These are phyloP conservation scores for Mucor sp. DNA, from an alignment of 371 early-diverging fungal genomes.

Conservation along the genomic window DNA sequence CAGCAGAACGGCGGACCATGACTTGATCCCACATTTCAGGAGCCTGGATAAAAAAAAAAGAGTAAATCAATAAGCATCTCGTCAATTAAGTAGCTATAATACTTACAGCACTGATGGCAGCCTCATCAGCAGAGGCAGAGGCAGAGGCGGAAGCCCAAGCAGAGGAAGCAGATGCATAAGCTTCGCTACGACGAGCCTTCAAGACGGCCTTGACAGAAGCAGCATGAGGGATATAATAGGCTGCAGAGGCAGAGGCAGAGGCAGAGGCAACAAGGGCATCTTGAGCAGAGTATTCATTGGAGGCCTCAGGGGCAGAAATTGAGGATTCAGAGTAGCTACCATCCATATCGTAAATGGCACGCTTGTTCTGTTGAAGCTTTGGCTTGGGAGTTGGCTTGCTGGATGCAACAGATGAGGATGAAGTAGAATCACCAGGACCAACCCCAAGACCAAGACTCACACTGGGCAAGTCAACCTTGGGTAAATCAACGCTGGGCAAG, in stretches of 20 bases:
- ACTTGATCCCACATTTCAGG: neutral
- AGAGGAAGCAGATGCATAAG: neutral
- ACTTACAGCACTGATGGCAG: neutral
- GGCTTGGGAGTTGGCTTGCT: neutral
- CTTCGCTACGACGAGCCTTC: neutral
- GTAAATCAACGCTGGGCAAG: neutral
- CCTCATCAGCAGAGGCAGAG: slow-evolving; percentile 1
- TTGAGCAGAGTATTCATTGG: slow-evolving; percentile 11
- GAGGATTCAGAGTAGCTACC: slow-evolving; percentile 9
- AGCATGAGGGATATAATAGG: neutral
- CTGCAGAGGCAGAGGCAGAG: neutral
- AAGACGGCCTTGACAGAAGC: neutral
- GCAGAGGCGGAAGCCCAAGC: neutral
- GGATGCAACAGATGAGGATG: neutral
- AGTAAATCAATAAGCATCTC: neutral
- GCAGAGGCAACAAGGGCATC: neutral
- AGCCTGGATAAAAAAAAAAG: neutral
- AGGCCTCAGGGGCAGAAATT: neutral
- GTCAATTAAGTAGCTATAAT: neutral
- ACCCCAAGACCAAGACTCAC: neutral
- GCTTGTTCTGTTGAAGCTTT: neutral
- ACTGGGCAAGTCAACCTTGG: neutral
- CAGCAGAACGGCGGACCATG: neutral
- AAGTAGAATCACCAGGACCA: neutral
- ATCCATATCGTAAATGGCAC: slow-evolving; percentile 14